Evolutionary conservation across 352 stramenopile species (phyloP).

Genomic region (Globisporangium echinulatum): DNA sequence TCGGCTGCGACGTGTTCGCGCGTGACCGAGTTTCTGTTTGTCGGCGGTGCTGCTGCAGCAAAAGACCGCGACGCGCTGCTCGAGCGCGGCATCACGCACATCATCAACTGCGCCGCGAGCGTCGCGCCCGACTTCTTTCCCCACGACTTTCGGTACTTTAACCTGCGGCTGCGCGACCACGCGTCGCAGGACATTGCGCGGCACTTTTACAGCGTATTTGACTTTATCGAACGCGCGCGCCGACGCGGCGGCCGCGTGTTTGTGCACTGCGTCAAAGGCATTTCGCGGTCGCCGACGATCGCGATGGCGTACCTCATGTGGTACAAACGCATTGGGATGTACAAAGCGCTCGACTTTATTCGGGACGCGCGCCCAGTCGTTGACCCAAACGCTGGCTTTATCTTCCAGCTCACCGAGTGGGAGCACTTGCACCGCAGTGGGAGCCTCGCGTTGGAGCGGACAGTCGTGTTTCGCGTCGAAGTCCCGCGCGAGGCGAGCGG

Average conservation of each 20-base stretch:
- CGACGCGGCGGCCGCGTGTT: constrained; percentile 68
- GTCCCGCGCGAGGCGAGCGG: constrained; percentile 32
- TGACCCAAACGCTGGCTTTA: constrained; percentile 83
- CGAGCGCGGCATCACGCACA: constrained; percentile 77
- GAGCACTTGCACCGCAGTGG: constrained; percentile 58
- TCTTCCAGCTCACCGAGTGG: constrained; percentile 88
- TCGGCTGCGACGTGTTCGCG: constrained; percentile 69
- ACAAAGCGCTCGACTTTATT: constrained; percentile 77
- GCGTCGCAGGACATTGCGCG: constrained; percentile 78
- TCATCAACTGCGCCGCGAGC: constrained; percentile 85
- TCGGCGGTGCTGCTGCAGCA: constrained; percentile 72
- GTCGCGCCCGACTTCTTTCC: constrained; percentile 73
- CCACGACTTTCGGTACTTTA: constrained; percentile 79
- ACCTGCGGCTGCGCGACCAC: constrained; percentile 84
- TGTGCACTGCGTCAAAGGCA: constrained; percentile 85
- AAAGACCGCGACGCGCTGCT: constrained; percentile 69
- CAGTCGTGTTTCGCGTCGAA: constrained; percentile 72
- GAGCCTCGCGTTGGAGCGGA: constrained; percentile 36
- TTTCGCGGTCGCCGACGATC: constrained; percentile 84
- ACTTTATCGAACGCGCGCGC: constrained; percentile 82
- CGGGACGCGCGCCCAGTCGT: constrained; percentile 66
- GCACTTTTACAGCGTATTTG: constrained; percentile 86
- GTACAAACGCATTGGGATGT: constrained; percentile 77
- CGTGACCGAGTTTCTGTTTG: constrained; percentile 84
- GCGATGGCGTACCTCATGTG: constrained; percentile 88